Evolutionary conservation across 2,329 filamentous ascomycete genomes (phyloP), one percentile per base, ranked within the genome.

Genomic region (Fusarium pininemorale): DNA sequence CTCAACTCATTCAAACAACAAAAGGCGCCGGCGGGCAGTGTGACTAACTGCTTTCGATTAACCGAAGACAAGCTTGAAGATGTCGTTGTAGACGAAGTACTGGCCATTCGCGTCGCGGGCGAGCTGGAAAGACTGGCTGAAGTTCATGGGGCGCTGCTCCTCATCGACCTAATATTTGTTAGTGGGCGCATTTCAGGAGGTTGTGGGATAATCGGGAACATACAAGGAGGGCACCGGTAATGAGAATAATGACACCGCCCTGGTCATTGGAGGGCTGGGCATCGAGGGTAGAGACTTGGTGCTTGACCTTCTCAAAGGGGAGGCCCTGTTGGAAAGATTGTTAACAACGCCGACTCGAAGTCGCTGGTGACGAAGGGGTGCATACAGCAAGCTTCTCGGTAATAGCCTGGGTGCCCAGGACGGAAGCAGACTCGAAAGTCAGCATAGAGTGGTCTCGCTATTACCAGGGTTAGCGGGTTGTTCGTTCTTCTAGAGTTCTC

Each of bases 1-100:
- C 55, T 70, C 51, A 62, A 66, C 35, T 41, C 35, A 28, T 44
- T 47, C 41, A 61, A 61, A 41, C 63, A 55, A 42, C 42, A 30
- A 66, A 68, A 38, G 55, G 51, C 63, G 42, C 48, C 45, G 59
- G 56, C 42, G 11, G 32, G 56, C 45, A 51, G 56, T 37, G 24
- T 58, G 8, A 32, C 26, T 56, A 26, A 37, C 32, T 51, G 56
- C 37, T 55, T 55, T 42, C 26, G 37, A 63, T 73, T 85, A 90
- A 81, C 84, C 87, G 84, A 93, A 96, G 77, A 98, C 90, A 72
- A 98, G 90, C 85, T 94, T 94, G 91, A 98, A 98, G 82, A 98
- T 86, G 83, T 98, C 96, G 88, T 98, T 98, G 87, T 92, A 92
- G 82, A 98, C 93, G 83, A 90, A 98, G 87, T 93, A 98, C 84